Conservation (phyloP, 139 green algal genomes). For the Yamagishiella unicocca region DNA sequence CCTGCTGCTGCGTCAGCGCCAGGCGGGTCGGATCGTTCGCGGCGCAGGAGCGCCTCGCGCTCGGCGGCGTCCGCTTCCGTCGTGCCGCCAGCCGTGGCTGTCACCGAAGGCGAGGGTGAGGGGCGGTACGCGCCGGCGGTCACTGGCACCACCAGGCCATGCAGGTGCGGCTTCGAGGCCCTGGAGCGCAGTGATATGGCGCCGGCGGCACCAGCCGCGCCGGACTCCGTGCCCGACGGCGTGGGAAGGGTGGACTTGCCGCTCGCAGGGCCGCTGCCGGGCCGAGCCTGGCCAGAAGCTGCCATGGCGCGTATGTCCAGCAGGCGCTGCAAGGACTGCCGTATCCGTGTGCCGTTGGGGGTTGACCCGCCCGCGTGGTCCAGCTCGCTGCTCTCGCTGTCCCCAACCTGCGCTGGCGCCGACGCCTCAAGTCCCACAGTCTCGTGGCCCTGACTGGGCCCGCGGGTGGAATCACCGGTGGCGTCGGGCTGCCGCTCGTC, state of each 20-base stretch:
- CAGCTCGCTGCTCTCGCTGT: not conserved
- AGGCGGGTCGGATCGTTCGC: not conserved
- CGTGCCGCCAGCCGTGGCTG: constrained; percentile 29
- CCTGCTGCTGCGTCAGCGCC: not conserved
- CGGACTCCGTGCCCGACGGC: not conserved
- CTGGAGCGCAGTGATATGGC: no score
- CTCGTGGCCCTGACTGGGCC: no score
- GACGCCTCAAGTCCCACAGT: no score
- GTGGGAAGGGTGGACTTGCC: not conserved
- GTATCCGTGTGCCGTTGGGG: constrained; percentile 9
- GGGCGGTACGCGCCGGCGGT: no score
- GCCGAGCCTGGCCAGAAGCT: not conserved
- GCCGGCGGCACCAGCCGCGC: not conserved
- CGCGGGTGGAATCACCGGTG: no score
- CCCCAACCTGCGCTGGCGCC: no score
- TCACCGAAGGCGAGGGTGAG: constrained; percentile 15
- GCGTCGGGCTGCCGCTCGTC: no score
- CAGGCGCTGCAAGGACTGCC: constrained; percentile 31
- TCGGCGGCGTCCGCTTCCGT: constrained; percentile 23
- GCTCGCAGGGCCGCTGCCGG: not conserved
- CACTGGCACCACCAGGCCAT: no score
- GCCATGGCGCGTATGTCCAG: constrained; percentile 11
- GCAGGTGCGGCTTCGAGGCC: no score
- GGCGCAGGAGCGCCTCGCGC: not conserved
- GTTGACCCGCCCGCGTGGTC: not conserved